A percentile compares a stretch with the other conserved stretches of the same genome.
These are phyloP conservation scores for Clavulina sp. DNA, from an alignment of 768 basidiomycete species.

Conservation along the genomic window DNA sequence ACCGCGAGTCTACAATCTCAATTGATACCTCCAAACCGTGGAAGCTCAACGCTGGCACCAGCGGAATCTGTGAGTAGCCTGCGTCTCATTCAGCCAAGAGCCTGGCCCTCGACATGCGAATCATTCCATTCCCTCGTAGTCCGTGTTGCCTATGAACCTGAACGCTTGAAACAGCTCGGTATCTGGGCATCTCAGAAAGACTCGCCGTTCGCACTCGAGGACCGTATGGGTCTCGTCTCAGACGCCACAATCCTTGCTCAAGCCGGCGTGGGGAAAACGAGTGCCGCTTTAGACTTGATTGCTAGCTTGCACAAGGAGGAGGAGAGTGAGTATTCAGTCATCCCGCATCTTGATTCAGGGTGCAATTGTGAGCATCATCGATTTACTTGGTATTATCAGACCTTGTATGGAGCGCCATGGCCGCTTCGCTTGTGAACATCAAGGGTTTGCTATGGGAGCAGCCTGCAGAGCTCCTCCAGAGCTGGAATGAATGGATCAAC, in stretches of 20 bases:
- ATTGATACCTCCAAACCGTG: slow-evolving; percentile 63
- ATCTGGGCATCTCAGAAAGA: slow-evolving; percentile 52
- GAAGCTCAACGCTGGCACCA: slow-evolving; percentile 82
- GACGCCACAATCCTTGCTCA: slow-evolving; percentile 68
- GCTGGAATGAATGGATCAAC: slow-evolving; percentile 41
- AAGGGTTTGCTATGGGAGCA: slow-evolving; percentile 74
- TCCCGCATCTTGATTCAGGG: neutral
- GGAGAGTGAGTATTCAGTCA: slow-evolving; percentile 47
- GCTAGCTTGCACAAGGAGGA: slow-evolving; percentile 52
- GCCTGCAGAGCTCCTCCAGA: slow-evolving; percentile 27
- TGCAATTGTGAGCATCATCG: too few relatives aligned
- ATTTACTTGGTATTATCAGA: too few relatives aligned
- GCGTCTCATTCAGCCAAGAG: slow-evolving; percentile 1
- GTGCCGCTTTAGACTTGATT: slow-evolving; percentile 58
- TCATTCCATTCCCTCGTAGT: too few relatives aligned
- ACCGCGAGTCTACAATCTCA: slow-evolving; percentile 49
- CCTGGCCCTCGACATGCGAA: too few relatives aligned
- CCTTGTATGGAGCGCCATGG: slow-evolving; percentile 65
- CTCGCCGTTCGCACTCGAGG: slow-evolving; percentile 57
- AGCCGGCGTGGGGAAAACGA: slow-evolving; percentile 62
- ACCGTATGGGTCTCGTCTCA: slow-evolving; percentile 79
- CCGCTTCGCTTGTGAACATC: slow-evolving; percentile 35
- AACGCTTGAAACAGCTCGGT: slow-evolving; percentile 62
- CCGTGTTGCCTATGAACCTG: slow-evolving; percentile 72
- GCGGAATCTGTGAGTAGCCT: slow-evolving; percentile 60